Base-by-base conservation (phyloP, 257 asterid species). In the Ilex asprella region DNA sequence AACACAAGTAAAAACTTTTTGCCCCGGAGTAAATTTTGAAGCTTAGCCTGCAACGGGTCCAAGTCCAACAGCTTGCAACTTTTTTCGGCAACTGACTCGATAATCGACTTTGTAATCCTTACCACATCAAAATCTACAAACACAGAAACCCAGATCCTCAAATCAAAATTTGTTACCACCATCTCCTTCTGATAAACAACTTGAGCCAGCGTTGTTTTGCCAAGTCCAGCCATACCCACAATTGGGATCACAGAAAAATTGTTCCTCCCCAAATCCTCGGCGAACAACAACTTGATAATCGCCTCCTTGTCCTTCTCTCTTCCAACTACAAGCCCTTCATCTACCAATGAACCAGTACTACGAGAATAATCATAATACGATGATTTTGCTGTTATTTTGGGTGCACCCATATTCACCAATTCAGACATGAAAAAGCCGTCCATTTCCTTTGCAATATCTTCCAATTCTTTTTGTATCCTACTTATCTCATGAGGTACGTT, bases 161-260 rank as follows among this genome's bases (percentile, higher is more conserved):
- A 14, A 3, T 61, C 51, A 63, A 71, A 74, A 12, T 1, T 13
- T 0, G 2, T 30, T 10, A 11, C 32, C 16, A 68, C 46, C 7
- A 53, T 8, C 7, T 12, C 11, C 55, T 62, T 60, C n/a, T 61
- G 61, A 43, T 73, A 74, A 43, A 69, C 76, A 31, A 63, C 13
- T 49, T 76, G 78, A 2, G 80, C 76, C 10, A 79, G 55, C 2
- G 77, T 70, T 0, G 81, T 69, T 71, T 79, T 75, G 0, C 81
- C 79, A n/a, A 75, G 7, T 21, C 27, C 27, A 21, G 27, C 27
- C 27, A 21, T 21, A 21, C 27, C 27, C 27, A 21, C 27, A 21
- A 80, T n/a, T 4, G 82, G 63, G 59, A 80, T 64, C 2, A 74
- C 70, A 3, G 73, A 76, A 56, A 80, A 56, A 3, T 35, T 72